Evolutionary conservation across 2,329 filamentous ascomycete genomes (phyloP).

Genomic region (Thermothelomyces thermophilus): DNA sequence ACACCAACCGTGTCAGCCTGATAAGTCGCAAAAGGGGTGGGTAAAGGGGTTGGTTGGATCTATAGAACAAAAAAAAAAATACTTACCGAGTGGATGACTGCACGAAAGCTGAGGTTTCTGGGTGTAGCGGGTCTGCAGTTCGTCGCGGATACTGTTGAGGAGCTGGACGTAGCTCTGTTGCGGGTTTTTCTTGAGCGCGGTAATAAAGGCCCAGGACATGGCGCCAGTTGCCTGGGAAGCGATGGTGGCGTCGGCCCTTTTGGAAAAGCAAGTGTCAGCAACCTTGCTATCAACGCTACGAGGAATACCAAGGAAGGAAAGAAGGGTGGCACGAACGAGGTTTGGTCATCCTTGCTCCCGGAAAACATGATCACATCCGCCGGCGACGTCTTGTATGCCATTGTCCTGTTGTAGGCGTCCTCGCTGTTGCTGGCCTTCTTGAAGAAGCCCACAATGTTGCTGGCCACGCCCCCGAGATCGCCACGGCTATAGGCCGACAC

Average conservation of each 20-base stretch:
- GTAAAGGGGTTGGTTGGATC: not conserved
- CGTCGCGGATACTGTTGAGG: conserved; percentile 91
- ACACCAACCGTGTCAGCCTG: conserved; percentile 9
- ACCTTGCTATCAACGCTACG: too few species aligned
- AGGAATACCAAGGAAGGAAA: conserved; percentile 17
- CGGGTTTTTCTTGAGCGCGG: conserved; percentile 87
- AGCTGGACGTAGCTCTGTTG: conserved; percentile 97
- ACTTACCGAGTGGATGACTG: conserved; percentile 88
- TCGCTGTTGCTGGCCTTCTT: conserved; percentile 83
- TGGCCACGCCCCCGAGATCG: conserved; percentile 77
- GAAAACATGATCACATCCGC: conserved; percentile 98
- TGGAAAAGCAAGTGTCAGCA: not conserved
- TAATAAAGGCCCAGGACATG: conserved; percentile 98
- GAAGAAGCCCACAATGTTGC: conserved; percentile 72
- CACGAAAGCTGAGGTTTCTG: conserved; percentile 97
- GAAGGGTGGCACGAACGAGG: conserved; percentile 57
- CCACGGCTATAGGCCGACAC: conserved; percentile 57
- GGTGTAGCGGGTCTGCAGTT: conserved; percentile 77
- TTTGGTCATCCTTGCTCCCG: conserved; percentile 93
- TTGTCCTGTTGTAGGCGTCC: conserved; percentile 70
- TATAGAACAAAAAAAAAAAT: not conserved
- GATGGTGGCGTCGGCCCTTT: conserved; percentile 86
- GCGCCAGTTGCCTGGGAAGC: conserved; percentile 86
- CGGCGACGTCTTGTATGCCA: conserved; percentile 85
- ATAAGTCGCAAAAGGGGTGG: not conserved